These are phyloP conservation scores for Termitomyces sp. DNA, from an alignment of 768 basidiomycete genomes.

Conservation along the genomic window DNA sequence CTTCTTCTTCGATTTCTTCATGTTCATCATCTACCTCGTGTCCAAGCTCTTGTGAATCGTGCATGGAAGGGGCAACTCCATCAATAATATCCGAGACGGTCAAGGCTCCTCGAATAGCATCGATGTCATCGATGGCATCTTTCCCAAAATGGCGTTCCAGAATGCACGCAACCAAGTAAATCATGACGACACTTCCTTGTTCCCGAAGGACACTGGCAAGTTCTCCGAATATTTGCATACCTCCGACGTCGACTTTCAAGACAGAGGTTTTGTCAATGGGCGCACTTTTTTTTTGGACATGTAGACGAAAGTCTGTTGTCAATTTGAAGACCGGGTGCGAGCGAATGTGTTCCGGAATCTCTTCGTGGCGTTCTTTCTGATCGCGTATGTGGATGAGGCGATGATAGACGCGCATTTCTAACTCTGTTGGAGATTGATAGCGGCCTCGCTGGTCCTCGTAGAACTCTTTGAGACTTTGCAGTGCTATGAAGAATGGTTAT, in stretches of 20 bases:
- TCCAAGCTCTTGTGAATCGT: constrained; percentile 19
- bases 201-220: constrained; percentile 58
- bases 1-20: constrained; percentile 16
- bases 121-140: constrained; percentile 74
- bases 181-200: constrained; percentile 63
- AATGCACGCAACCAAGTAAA: constrained; percentile 86
- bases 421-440: constrained; percentile 74
- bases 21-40: constrained; percentile 10
- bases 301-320: constrained; percentile 73
- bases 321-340: constrained; percentile 74
- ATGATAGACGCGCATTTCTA: constrained; percentile 96
- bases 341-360: constrained; percentile 62
- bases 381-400: constrained; percentile 88
- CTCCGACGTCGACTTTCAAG: constrained; percentile 56
- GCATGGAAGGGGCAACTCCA: constrained; percentile 32
- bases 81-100: constrained; percentile 64
- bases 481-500: constrained; percentile 41
- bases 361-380: constrained; percentile 69
- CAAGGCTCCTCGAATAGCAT: constrained; percentile 53
- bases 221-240: constrained; percentile 62
- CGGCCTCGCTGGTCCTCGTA: constrained; percentile 75
- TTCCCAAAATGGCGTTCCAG: constrained; percentile 82
- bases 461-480: constrained; percentile 90
- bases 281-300: constrained; percentile 75
- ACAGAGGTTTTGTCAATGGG: constrained; percentile 66